Base-by-base conservation (phyloP, 2,329 filamentous ascomycete genomes). In the Pseudopyricularia cyperi region DNA sequence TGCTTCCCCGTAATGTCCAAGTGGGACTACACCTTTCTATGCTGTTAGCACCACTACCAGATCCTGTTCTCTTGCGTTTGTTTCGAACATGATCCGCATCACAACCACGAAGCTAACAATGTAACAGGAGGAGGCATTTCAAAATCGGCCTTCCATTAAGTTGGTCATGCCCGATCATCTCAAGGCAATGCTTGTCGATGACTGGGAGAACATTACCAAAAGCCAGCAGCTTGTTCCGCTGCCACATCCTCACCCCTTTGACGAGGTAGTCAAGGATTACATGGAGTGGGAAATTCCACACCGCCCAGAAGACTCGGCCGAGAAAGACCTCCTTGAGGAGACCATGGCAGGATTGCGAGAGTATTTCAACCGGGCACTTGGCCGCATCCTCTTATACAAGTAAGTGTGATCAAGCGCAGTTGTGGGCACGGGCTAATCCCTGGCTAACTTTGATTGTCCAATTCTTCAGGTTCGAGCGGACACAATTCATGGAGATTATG, bases 121-220 rank as follows among this genome's bases (percentile, higher is more conserved):
- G 14, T 15, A 30, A 14, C 67, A 97, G 90, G 93, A 97, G 71
- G 93, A 97, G 55, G 73, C 77, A 4, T 98, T 95, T 65, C 81
- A 89, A 62, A 76, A 78, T 56, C 83, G 89, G 53, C 90, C 91
- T 19, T 88, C 89, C 17, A 85, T 98, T 61, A 87, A 89, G 60
- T 78, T 98, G 42, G 77, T 83, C 49, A 82, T 97, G 57, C 89
- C 93, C 0, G 93, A 97, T 63, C 81, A 86, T 57, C 76, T 98
- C 58, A 96, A 97, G 71, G 88, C 87, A 15, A 77, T 95, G 56
- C 80, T 98, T 3, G 93, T 98, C 22, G 93, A 98, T 64, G 93
- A 98, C 66, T 98, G 93, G 93, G 93, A 98, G 67, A 95, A 96
- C 61, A 83, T 98, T 55, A 98, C 93, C 53, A 97, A 96, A 71